phyloP scores from a whole-genome alignment of 1,139 yeast genomes.

The Saccharomycopsis crataegensis region DNA sequence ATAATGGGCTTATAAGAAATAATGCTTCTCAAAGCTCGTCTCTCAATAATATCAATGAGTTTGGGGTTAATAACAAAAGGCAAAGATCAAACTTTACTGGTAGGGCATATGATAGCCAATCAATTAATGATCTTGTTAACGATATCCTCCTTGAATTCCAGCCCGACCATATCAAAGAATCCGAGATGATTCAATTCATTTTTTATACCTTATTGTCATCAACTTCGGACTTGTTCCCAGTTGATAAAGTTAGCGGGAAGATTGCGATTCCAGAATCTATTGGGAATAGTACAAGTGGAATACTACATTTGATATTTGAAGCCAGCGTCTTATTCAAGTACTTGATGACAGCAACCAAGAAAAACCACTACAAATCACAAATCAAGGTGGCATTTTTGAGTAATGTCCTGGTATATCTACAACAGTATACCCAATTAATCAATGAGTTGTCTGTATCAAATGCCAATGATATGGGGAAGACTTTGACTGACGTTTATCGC shows the following conservation, averaged over 20 bases:
- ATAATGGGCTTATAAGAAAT: neutral
- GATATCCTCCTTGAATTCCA: slow-evolving; percentile 11
- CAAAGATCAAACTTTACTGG: slow-evolving; percentile 12
- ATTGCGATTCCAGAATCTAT: slow-evolving; percentile 45
- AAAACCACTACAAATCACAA: slow-evolving; percentile 35
- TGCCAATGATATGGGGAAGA: slow-evolving; percentile 22
- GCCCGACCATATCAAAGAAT: slow-evolving; percentile 32
- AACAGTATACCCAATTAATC: slow-evolving; percentile 46
- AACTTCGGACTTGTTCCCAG: slow-evolving; percentile 54
- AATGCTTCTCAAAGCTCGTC: neutral
- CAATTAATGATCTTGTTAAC: slow-evolving; percentile 8
- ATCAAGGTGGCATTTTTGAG: slow-evolving; percentile 58
- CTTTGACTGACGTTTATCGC: slow-evolving; percentile 37
- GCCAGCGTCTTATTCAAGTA: slow-evolving; percentile 54
- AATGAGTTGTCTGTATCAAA: slow-evolving; percentile 41
- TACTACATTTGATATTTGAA: slow-evolving; percentile 56
- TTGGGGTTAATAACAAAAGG: slow-evolving; percentile 4
- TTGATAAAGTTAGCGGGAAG: slow-evolving; percentile 30
- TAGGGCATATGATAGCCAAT: slow-evolving; percentile 24
- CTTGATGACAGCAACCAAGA: slow-evolving; percentile 24
- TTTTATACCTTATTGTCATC: slow-evolving; percentile 69
- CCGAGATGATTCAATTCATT: slow-evolving; percentile 46
- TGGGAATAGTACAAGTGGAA: slow-evolving; percentile 50
- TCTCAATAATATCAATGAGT: neutral
- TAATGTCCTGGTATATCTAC: slow-evolving; percentile 46